Evolutionary conservation across 2,329 filamentous ascomycete species (phyloP).

Genomic region (Cladophialophora chaetospira): DNA sequence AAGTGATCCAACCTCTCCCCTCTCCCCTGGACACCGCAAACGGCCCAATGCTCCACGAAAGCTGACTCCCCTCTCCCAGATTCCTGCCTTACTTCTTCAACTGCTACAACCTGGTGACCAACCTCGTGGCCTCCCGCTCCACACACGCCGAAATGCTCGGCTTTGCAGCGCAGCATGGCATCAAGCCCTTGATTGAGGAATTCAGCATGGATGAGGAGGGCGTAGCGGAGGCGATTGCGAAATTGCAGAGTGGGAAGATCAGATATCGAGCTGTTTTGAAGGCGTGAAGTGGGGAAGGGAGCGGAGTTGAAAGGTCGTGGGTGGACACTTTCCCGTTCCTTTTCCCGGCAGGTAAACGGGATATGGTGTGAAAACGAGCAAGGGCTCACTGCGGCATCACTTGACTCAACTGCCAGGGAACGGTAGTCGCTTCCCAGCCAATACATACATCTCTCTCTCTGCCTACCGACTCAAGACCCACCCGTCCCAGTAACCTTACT

Average conservation of each 20-base stretch:
- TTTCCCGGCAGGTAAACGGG: no score
- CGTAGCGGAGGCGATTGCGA: conserved; percentile 50
- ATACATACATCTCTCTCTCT: no score
- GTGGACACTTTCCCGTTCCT: no score
- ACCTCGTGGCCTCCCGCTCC: conserved; percentile 62
- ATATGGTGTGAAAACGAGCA: no score
- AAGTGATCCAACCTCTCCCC: conserved; percentile 28
- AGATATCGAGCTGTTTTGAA: conserved; percentile 49
- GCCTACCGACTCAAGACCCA: no score
- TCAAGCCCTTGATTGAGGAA: conserved; percentile 67
- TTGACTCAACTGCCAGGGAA: no score
- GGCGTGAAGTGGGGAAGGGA: neutral
- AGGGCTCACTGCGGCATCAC: no score
- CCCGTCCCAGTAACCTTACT: no score
- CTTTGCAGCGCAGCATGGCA: conserved; percentile 63
- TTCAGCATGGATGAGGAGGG: conserved; percentile 59
- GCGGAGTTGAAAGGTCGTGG: no score
- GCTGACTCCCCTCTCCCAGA: conserved; percentile 58
- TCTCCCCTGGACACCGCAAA: conserved; percentile 1
- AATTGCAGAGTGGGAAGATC: conserved; percentile 51
- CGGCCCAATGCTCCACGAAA: conserved; percentile 46
- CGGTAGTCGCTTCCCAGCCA: no score
- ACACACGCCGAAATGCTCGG: conserved; percentile 66
- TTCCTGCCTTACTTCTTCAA: conserved; percentile 57
- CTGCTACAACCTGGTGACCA: conserved; percentile 33